Evolutionary conservation across 208 protist species (phyloP), one percentile per base, ranked within the genome.

Genomic region (Naegleria gruberi): DNA sequence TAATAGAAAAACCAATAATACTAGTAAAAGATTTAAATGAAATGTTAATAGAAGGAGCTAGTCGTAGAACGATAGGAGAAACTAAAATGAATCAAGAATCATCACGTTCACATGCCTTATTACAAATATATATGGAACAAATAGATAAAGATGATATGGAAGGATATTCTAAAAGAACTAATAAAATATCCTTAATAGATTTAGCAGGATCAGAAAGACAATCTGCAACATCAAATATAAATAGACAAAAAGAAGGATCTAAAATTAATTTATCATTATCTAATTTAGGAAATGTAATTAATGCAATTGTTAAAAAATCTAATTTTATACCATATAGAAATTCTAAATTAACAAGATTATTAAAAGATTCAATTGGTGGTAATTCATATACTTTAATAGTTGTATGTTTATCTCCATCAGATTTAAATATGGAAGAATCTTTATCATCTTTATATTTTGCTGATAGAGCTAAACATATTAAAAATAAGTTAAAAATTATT

Each of bases 191-290:
- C 90, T 93, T 98, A 37, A 95, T 98, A 15, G 97, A 98, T 90
- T 93, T 98, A 6, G 97, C 97, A n/a, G 97, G 97, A 44, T 96
- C 93, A 10, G 97, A 98, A 90, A 92, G 97, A 45, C 95, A 97
- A 91, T 93, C 92, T 86, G 96, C 96, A 89, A 98, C 97, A 30
- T 96, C 97, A 57, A 91, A 93, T 0, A 97, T 96, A 17, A 94
- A 97, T 51, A 97, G 96, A 55, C 92, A 98, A 41, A 97, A 97
- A 90, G 97, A 98, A 82, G 96, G 96, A 46, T 96, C 95, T 90
- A 97, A 96, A 91, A 98, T 98, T 89, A 98, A 98, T 91, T 93
- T 97, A 41, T 97, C 96, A 23, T 92, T 98, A 41, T 96, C 94
- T 42, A 94, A 94, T 5, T 94, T 98, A 6, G 97, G 92, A 1